A percentile compares a stretch with the other conserved stretches of the same genome.
These are phyloP conservation scores for Thalassiosira hispida DNA, from an alignment of 352 stramenopile genomes.

Conservation along the genomic window DNA sequence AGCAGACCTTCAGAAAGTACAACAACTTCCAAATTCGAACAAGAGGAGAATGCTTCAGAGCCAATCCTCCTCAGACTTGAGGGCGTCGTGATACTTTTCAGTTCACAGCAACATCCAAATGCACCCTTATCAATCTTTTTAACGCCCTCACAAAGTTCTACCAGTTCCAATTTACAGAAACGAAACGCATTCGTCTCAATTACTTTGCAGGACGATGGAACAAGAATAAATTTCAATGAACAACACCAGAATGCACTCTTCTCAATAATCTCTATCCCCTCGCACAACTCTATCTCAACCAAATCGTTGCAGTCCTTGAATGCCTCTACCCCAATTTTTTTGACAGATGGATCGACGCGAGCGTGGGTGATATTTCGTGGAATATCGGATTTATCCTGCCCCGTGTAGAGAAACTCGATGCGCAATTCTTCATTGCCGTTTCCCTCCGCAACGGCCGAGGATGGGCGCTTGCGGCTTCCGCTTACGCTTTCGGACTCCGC, in stretches of 20 bases:
- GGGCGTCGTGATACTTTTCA: constrained; percentile 8
- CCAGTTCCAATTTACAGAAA: background rate
- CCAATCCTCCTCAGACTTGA: background rate
- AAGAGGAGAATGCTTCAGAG: background rate
- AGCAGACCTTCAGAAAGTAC: too few species aligned
- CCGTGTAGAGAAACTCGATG: background rate
- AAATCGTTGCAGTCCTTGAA: background rate
- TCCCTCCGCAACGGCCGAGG: too few species aligned
- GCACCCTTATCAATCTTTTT: constrained; percentile 2
- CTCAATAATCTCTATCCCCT: background rate
- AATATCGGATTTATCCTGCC: background rate
- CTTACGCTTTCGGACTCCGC: too few species aligned
- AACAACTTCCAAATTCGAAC: too few species aligned
- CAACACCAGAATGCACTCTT: background rate
- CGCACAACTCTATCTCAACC: background rate
- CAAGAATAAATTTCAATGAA: background rate
- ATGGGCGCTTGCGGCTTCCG: too few species aligned
- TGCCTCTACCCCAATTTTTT: background rate
- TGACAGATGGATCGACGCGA: background rate
- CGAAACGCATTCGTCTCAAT: constrained; percentile 7
- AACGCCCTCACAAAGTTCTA: constrained; percentile 11
- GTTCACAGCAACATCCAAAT: background rate
- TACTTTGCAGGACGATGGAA: background rate
- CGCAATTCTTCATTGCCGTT: too few species aligned
- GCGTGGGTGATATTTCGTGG: background rate